Base-by-base conservation (phyloP, 116 monocot species). In the Posidonia oceanica region DNA sequence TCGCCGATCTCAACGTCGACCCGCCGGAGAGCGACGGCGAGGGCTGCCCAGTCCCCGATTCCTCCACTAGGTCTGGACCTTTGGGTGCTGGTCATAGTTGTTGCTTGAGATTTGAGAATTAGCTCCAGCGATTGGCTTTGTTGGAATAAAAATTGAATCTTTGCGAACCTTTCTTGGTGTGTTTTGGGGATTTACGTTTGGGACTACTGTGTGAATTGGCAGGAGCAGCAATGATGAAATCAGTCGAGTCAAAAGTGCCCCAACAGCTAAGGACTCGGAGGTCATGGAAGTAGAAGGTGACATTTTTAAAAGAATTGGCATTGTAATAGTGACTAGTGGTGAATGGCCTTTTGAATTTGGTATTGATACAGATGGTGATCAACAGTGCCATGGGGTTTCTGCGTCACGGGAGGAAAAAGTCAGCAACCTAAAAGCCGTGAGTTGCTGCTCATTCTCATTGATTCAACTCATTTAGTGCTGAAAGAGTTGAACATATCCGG, bases 1-100 rank as follows among this genome's bases (percentile, higher is more conserved):
- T 94, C 68, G 94, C 91, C 68, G 94, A 94, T 68, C 90, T 94
- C 73, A 94, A 94, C 77, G 75, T 79, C 77, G 91, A 91, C n/a
- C 94, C 94, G 3, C 85, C 88, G 17, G 91, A 94, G 69, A 88
- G 86, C 80, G 94, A 90, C 68, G 87, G 77, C 72, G 94, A 91
- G 65, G 91, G 88, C 53, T 74, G 71, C 72, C 20, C 75, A 18
- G 60, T 72, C 65, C 69, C 76, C 66, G 78, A 75, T 39, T 68
- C 80, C n/a, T 70, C 76, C 55, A 20, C 67, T 42, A 86, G 86
- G 90, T 90, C 2, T 51, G 52, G 48, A 5, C 8, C 12, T 39
- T 18, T 61, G 61, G 36, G 14, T 21, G 20, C 61, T 61, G 61
- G 20, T 14, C 6, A 16, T 36, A 14, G 61, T 36, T 36, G 7